phyloP scores from a whole-genome alignment of 2,329 filamentous ascomycete species.

The Pseudogymnoascus pannorum region DNA sequence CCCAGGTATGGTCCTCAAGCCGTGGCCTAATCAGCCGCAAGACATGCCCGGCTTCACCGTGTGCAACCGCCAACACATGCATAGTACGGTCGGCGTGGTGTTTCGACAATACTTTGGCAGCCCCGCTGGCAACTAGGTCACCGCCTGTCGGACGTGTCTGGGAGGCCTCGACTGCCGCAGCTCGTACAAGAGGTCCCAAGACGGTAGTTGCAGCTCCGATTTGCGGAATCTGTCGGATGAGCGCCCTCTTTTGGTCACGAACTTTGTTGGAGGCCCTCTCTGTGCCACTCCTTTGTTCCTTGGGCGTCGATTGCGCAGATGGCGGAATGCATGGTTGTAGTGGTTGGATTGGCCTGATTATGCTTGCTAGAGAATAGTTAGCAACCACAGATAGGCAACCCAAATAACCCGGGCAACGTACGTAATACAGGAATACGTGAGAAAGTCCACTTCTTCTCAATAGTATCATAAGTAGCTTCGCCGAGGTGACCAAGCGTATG shows the following conservation, averaged over 20 bases:
- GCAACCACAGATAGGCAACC: not conserved
- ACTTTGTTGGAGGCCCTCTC: not conserved
- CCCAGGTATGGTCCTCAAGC: conserved; percentile 24
- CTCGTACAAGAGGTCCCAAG: not conserved
- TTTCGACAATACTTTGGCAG: not conserved
- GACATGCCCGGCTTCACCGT: conserved; percentile 26
- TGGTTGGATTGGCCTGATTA: conserved; percentile 23
- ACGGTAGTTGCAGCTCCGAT: not conserved
- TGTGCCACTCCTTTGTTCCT: not conserved
- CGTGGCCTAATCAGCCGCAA: conserved; percentile 24
- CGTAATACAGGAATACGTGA: conserved; percentile 18
- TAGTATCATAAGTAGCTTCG: conserved; percentile 37
- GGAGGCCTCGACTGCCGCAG: not conserved
- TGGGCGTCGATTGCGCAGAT: conserved; percentile 16
- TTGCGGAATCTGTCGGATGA: not conserved
- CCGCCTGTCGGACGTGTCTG: not conserved
- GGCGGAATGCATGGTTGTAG: conserved; percentile 22
- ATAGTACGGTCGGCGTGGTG: not conserved
- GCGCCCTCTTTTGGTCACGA: not conserved
- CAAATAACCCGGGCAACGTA: conserved; percentile 11
- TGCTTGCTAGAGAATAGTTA: conserved; percentile 17
- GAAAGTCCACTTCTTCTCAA: conserved; percentile 27
- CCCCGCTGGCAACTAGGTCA: not conserved
- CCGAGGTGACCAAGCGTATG: conserved; percentile 48
- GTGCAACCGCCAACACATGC: conserved; percentile 23